Evolutionary conservation across 1,139 yeast species (phyloP), one percentile per base, ranked within the genome.

Genomic region (Blastobotrys buckinghamii): DNA sequence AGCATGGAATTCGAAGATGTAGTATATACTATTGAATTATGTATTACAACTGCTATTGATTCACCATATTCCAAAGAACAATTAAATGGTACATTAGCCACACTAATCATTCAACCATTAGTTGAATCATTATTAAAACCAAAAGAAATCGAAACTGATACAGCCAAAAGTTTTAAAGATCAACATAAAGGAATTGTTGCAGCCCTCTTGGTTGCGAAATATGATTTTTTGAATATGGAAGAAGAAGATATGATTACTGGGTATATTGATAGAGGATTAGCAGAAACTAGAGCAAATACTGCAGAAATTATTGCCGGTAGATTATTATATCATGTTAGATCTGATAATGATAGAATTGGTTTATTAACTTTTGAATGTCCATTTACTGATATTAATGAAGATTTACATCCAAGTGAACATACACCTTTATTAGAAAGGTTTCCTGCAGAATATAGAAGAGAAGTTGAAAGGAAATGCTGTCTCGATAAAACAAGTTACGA

Each of bases 101-200:
- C 55, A 16, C 46, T 48, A 34, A 33, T 60, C 34, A 57, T 61
- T 30, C 47, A 59, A 32, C 64, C 64, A 9, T 49, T 60, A 17
- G 62, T 55, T 9, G 38, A 44, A 20, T 51, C 56, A 24, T 42
- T 55, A 44, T 36, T 53, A 17, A 42, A 51, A 19, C 55, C 56
- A 9, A 43, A 40, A 19, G 39, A 34, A 7, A 32, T 30, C 13
- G 40, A 19, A 13, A 13, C 24, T 13, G 45, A 17, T 8, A 17
- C 20, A 16, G 17, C 13, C n/a, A 44, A 44, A n/a, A 41, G 44
- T 19, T 47, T 54, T 30, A 30, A 30, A 2, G 55, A 53, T 27
- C 61, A 58, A 42, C 67, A 63, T 42, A 54, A 56, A 2, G 67
- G 68, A 5, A 59, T 64, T 17, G 55, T 64, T 1, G 59, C 66